Conservation (phyloP, 2,329 filamentous ascomycete species). For the Ophiostoma australiae region DNA sequence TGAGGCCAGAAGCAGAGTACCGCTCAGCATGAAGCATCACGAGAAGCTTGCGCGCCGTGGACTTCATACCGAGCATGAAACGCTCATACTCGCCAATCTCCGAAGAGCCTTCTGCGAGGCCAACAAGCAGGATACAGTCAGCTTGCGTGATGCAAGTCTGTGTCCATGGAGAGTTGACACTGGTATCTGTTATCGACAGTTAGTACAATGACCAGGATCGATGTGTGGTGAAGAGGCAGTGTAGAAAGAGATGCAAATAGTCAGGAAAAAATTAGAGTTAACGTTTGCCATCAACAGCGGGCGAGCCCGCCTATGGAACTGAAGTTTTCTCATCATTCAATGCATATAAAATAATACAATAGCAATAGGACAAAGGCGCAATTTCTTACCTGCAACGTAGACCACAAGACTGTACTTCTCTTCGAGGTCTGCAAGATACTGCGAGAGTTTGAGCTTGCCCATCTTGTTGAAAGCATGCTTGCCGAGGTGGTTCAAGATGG, state of each 20-base stretch:
- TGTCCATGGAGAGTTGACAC: slow-evolving; percentile 95
- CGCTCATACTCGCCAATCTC: slow-evolving; percentile 94
- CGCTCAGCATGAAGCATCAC: slow-evolving; percentile 85
- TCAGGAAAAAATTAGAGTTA: slow-evolving; percentile 69
- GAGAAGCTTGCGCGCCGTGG: slow-evolving; percentile 86
- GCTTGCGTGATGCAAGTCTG: slow-evolving; percentile 96
- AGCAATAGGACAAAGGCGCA: slow-evolving; percentile 12
- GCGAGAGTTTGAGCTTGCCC: slow-evolving; percentile 91
- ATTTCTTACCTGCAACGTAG: slow-evolving; percentile 70
- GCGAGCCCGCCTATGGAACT: slow-evolving; percentile 44
- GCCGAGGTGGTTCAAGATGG: slow-evolving; percentile 89
- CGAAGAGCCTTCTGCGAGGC: slow-evolving; percentile 82
- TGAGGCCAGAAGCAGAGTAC: slow-evolving; percentile 79
- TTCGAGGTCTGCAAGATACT: slow-evolving; percentile 93
- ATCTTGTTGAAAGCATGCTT: slow-evolving; percentile 96
- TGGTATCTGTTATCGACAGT: slow-evolving; percentile 61
- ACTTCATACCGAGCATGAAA: slow-evolving; percentile 94
- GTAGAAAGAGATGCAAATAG: slow-evolving; percentile 21
- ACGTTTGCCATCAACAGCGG: slow-evolving; percentile 51
- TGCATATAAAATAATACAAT: slow-evolving; percentile 7
- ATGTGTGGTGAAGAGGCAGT: background rate
- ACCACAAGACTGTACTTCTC: slow-evolving; percentile 95
- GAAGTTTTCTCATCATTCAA: slow-evolving; percentile 50
- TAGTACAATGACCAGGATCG: background rate
- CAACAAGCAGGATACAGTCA: slow-evolving; percentile 90